A percentile compares a stretch with the other conserved stretches of the same genome.
Evolutionary conservation across 2,329 filamentous ascomycete genomes (phyloP).

Genomic region (Trematosphaeria pertusa): DNA sequence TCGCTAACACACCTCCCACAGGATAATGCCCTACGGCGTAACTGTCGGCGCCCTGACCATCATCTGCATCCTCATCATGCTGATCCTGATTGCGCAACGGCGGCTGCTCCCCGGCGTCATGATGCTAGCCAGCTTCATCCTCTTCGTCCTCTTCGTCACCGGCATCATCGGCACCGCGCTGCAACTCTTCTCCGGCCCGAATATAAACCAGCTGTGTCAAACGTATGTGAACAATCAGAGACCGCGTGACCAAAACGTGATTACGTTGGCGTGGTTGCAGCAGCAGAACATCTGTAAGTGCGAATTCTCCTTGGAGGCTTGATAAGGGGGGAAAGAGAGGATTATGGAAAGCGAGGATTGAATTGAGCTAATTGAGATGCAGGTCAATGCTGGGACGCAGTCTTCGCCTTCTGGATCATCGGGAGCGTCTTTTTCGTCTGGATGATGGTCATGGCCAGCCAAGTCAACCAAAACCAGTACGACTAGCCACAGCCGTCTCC

Average conservation of each 20-base stretch:
- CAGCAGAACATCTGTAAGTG: slow-evolving; percentile 67
- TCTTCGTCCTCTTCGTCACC: slow-evolving; percentile 67
- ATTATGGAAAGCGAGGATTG: neutral
- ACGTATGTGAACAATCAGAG: slow-evolving; percentile 60
- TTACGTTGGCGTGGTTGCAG: slow-evolving; percentile 68
- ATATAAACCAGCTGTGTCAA: slow-evolving; percentile 66
- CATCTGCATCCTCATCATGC: slow-evolving; percentile 65
- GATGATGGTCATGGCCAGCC: slow-evolving; percentile 69
- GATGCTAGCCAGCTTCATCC: slow-evolving; percentile 66
- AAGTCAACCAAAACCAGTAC: slow-evolving; percentile 59
- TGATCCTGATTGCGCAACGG: slow-evolving; percentile 62
- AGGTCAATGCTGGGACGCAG: slow-evolving; percentile 69
- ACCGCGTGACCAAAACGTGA: slow-evolving; percentile 56
- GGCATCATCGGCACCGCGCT: slow-evolving; percentile 69
- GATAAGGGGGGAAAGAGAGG: neutral
- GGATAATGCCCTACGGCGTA: slow-evolving; percentile 71
- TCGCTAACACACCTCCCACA: slow-evolving; percentile 36
- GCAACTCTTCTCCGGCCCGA: slow-evolving; percentile 65
- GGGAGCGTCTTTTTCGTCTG: slow-evolving; percentile 69
- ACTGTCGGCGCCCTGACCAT: slow-evolving; percentile 63
- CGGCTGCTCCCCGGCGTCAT: slow-evolving; percentile 66
- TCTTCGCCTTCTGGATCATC: slow-evolving; percentile 69
- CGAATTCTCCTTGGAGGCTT: neutral
- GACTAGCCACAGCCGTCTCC: too few relatives aligned
- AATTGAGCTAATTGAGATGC: slow-evolving; percentile 25